A percentile compares a stretch with the other conserved stretches of the same genome.
Conservation (phyloP, 805 yeast genomes). For the Yarrowia keelungensis region DNA sequence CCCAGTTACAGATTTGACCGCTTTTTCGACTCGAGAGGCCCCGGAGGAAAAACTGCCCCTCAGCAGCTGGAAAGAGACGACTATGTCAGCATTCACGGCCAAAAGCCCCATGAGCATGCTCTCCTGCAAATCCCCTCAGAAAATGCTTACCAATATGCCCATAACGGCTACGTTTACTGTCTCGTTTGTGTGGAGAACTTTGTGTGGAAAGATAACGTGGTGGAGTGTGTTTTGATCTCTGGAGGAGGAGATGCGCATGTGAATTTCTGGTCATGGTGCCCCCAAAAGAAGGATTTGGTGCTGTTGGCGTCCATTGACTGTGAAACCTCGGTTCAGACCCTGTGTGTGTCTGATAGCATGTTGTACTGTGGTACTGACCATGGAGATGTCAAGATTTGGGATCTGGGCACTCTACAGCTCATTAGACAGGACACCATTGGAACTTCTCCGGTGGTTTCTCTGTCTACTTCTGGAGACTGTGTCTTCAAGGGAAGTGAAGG, state of each 20-base stretch:
- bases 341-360: slow-evolving; percentile 66
- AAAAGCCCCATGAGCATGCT: slow-evolving; percentile 41
- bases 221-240: slow-evolving; percentile 54
- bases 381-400: slow-evolving; percentile 85
- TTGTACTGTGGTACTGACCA: slow-evolving; percentile 82
- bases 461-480: slow-evolving; percentile 65
- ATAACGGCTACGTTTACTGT: slow-evolving; percentile 83
- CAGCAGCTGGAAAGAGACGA: slow-evolving; percentile 45
- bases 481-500: slow-evolving; percentile 67
- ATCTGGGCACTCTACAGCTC: slow-evolving; percentile 79
- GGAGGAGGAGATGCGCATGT: slow-evolving; percentile 93
- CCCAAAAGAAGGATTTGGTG: slow-evolving; percentile 40
- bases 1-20: slow-evolving; percentile 77
- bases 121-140: slow-evolving; percentile 61
- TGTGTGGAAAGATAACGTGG: slow-evolving; percentile 26
- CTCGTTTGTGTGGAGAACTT: slow-evolving; percentile 23
- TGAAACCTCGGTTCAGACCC: slow-evolving; percentile 73
- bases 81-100: slow-evolving; percentile 25
- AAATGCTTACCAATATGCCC: slow-evolving; percentile 81
- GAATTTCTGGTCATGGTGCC: slow-evolving; percentile 73
- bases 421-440: slow-evolving; percentile 49
- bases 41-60: slow-evolving; percentile 63
- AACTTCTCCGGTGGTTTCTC: slow-evolving; percentile 46
- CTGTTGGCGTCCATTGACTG: slow-evolving; percentile 58
- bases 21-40: slow-evolving; percentile 90